These are phyloP conservation scores for Sporothrix luriei DNA, from an alignment of 2,329 filamentous ascomycete genomes.

Conservation along the genomic window DNA sequence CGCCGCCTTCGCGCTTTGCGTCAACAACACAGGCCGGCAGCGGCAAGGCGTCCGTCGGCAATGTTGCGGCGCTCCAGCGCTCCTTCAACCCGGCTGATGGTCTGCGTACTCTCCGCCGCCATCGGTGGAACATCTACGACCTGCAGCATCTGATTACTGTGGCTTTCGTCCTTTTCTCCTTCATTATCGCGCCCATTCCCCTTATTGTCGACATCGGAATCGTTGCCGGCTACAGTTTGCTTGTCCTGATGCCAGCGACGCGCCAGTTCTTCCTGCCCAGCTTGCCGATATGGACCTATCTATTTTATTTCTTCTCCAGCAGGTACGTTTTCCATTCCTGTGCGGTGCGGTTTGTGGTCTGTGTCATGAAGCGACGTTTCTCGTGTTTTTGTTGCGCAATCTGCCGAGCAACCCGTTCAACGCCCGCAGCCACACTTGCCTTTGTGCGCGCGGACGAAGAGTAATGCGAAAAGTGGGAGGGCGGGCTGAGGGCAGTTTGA, in stretches of 20 bases:
- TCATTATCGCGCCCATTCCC: slow-evolving; percentile 80
- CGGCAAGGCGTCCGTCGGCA: slow-evolving; percentile 46
- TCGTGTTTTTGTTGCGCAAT: slow-evolving; percentile 11
- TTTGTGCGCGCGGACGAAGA: neutral
- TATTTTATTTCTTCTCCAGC: slow-evolving; percentile 89
- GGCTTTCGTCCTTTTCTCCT: slow-evolving; percentile 75
- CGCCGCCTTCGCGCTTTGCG: slow-evolving; percentile 36
- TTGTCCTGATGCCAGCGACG: slow-evolving; percentile 79
- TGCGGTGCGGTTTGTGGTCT: neutral
- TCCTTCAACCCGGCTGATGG: slow-evolving; percentile 82
- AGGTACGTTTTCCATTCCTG: slow-evolving; percentile 63
- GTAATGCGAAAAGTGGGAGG: slow-evolving; percentile 8
- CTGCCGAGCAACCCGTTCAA: slow-evolving; percentile 21
- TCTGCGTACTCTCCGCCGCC: slow-evolving; percentile 71
- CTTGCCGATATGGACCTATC: slow-evolving; percentile 79
- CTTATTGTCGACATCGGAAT: slow-evolving; percentile 76
- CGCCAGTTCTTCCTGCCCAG: slow-evolving; percentile 91
- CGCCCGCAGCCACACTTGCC: neutral
- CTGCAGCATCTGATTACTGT: slow-evolving; percentile 79
- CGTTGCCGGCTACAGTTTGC: slow-evolving; percentile 65
- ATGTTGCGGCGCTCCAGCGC: slow-evolving; percentile 74
- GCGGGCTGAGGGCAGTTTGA: neutral
- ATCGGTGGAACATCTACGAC: slow-evolving; percentile 81
- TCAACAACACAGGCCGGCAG: slow-evolving; percentile 26
- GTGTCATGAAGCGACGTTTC: neutral